These are phyloP conservation scores for Macrocystidia cucumis DNA, from an alignment of 1,284 basidiomycete genomes.

Conservation along the genomic window DNA sequence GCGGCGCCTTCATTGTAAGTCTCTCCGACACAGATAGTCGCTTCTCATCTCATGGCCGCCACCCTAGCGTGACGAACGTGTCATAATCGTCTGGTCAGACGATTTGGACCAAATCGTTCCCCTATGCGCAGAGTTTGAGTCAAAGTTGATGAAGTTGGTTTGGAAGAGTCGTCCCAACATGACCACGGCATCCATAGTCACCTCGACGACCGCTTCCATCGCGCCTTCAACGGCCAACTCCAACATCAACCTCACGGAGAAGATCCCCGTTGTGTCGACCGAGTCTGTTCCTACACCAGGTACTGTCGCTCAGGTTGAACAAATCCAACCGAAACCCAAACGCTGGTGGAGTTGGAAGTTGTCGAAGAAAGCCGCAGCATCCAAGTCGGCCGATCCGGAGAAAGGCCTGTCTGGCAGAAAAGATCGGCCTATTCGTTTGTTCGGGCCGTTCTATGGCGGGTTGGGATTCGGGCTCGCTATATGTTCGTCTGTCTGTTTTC, in stretches of 20 bases:
- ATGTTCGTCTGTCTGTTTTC: slow-evolving; percentile 35
- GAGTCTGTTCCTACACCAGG: slow-evolving; percentile 17
- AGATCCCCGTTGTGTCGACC: slow-evolving; percentile 15
- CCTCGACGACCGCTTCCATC: slow-evolving; percentile 27
- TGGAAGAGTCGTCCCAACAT: slow-evolving; percentile 49
- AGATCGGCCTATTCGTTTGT: slow-evolving; percentile 57
- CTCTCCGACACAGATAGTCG: slow-evolving; percentile 3
- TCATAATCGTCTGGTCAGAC: slow-evolving; percentile 74
- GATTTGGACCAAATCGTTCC: slow-evolving; percentile 65
- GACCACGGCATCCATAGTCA: slow-evolving; percentile 26
- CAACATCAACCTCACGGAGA: slow-evolving; percentile 43
- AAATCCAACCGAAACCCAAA: slow-evolving; percentile 12
- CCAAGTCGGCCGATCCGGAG: slow-evolving; percentile 33
- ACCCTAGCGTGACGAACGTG: slow-evolving; percentile 59
- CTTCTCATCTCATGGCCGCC: slow-evolving; percentile 1
- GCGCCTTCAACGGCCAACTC: slow-evolving; percentile 37
- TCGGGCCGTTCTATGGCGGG: slow-evolving; percentile 74
- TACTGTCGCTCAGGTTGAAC: slow-evolving; percentile 24
- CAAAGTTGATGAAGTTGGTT: slow-evolving; percentile 74
- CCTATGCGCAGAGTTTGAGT: slow-evolving; percentile 59
- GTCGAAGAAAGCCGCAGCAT: slow-evolving; percentile 27
- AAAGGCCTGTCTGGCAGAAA: slow-evolving; percentile 34
- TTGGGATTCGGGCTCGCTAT: slow-evolving; percentile 55
- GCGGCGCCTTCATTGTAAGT: slow-evolving; percentile 74
- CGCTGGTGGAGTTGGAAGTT: slow-evolving; percentile 32